Conservation (phyloP, 2,329 filamentous ascomycete species). For the Penicillium sp. region DNA sequence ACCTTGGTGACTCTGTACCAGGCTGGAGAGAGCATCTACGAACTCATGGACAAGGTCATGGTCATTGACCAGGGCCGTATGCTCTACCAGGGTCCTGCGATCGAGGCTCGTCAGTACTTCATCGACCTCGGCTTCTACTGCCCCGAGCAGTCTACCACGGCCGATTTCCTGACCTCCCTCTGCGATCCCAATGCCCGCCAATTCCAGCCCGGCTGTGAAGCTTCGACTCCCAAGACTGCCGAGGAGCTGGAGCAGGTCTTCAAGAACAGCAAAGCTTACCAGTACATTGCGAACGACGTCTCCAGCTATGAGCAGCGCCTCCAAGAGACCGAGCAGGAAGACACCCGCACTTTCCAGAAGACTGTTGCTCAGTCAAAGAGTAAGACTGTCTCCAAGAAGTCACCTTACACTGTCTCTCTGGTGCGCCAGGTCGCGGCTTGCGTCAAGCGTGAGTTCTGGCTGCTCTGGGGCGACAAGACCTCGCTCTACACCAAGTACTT, state of each 20-base stretch:
- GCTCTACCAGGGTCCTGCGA: constrained; percentile 68
- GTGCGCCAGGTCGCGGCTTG: constrained; percentile 66
- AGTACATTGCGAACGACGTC: constrained; percentile 66
- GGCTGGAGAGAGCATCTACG: constrained; percentile 71
- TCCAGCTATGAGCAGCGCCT: constrained; percentile 64
- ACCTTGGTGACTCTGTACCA: constrained; percentile 75
- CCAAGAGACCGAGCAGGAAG: constrained; percentile 62
- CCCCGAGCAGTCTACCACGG: constrained; percentile 68
- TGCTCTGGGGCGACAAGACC: constrained; percentile 75
- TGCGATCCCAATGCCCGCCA: constrained; percentile 75
- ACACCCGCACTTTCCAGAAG: constrained; percentile 69
- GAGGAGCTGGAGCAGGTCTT: constrained; percentile 73
- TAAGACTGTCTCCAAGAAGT: constrained; percentile 70
- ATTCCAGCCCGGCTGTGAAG: constrained; percentile 70
- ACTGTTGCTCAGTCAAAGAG: constrained; percentile 69
- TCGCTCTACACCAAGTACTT: constrained; percentile 80
- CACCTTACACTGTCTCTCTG: constrained; percentile 78
- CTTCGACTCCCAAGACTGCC: constrained; percentile 70
- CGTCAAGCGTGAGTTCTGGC: constrained; percentile 77
- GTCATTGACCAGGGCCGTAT: constrained; percentile 75
- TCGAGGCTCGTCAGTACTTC: constrained; percentile 70
- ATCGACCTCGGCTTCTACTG: constrained; percentile 68
- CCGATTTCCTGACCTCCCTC: constrained; percentile 77
- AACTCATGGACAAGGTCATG: constrained; percentile 80
- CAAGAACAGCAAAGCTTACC: constrained; percentile 66